Evolutionary conservation across 371 early-diverging fungal genomes (phyloP).

Genomic region (Mortierella sp.): DNA sequence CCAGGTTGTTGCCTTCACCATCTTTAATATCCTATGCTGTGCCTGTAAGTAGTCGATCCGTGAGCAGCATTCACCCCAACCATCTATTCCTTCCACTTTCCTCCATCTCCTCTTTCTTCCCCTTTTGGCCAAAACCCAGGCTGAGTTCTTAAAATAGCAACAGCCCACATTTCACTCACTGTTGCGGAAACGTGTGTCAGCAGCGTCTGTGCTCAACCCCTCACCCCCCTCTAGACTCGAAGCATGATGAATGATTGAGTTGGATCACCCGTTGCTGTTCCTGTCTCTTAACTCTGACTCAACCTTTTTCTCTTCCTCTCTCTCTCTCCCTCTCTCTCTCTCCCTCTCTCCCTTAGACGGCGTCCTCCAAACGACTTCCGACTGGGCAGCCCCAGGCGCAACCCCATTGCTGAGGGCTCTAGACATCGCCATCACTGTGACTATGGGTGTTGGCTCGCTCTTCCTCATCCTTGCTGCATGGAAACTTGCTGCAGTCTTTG

Average conservation of each 20-base stretch:
- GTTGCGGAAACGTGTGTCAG: too few species aligned
- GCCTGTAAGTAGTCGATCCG: constrained; percentile 25
- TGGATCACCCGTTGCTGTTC: background rate
- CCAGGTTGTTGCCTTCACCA: constrained; percentile 46
- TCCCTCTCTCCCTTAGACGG: constrained; percentile 20
- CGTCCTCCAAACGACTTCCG: constrained; percentile 34
- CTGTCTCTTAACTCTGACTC: background rate
- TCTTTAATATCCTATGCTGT: constrained; percentile 42
- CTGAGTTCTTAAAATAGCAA: background rate
- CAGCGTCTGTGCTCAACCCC: too few species aligned
- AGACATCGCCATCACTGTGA: constrained; percentile 38
- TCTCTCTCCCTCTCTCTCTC: too few species aligned
- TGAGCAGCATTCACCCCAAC: too few species aligned
- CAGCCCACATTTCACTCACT: too few species aligned
- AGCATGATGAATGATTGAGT: background rate
- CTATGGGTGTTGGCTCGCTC: constrained; percentile 36
- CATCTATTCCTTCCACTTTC: background rate
- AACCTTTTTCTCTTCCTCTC: background rate
- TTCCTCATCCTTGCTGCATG: constrained; percentile 29
- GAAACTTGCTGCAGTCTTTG: constrained; percentile 39
- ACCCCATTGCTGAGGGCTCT: constrained; percentile 15
- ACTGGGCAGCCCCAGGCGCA: constrained; percentile 14
- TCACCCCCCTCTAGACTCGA: too few species aligned
- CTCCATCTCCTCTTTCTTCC: background rate
- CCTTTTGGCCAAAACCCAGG: background rate